Base-by-base conservation (phyloP, 306 rosid species). In the Trifolium pratense region DNA sequence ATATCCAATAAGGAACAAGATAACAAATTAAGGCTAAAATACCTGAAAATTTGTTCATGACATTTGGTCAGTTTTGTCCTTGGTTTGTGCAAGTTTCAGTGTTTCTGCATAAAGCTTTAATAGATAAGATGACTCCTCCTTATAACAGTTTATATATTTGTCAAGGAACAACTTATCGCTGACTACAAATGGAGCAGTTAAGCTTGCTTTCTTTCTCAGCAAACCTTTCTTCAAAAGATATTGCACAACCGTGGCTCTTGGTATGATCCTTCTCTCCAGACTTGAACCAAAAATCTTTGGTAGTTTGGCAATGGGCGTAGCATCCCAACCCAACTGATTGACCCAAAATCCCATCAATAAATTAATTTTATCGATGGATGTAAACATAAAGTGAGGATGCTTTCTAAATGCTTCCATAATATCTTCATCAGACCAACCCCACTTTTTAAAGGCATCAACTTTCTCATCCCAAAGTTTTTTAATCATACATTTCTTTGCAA, bases 361-460 rank as follows among this genome's bases (percentile, higher is more conserved):
- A 61, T 56, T 42, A 10, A 89, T 62, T 66, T 87, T 87, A 39
- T 75, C 59, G 29, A 60, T 75, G 1, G 90, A 89, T 8, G 17
- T 1, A 25, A 36, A 17, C 80, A 89, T 73, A 58, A 57, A 79
- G 12, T 12, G 9, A 1, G 95, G 91, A 6, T 25, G 15, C 77
- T 2, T 79, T 53, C 34, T 9, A 62, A 84, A 86, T 3, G 86
- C 84, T 42, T 39, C 10, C 15, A 23, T 25, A 82, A 55, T 1
- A 36, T 18, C 9, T 10, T 85, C 84, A 21, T 87, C 87, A 25
- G 80, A 62, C 79, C 79, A 89, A 8, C 95, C 95, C 89, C 88
- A 89, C 12, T 64, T 77, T 75, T 70, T 83, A 34, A 39, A 85
- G 52, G 61, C 18, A 9, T 79, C 67, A 1, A 83, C 68, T 60